Evolutionary conservation across 192 early-diverging fungal species (phyloP), one percentile per base, ranked within the genome.

Genomic region (Lobosporangium transversale): DNA sequence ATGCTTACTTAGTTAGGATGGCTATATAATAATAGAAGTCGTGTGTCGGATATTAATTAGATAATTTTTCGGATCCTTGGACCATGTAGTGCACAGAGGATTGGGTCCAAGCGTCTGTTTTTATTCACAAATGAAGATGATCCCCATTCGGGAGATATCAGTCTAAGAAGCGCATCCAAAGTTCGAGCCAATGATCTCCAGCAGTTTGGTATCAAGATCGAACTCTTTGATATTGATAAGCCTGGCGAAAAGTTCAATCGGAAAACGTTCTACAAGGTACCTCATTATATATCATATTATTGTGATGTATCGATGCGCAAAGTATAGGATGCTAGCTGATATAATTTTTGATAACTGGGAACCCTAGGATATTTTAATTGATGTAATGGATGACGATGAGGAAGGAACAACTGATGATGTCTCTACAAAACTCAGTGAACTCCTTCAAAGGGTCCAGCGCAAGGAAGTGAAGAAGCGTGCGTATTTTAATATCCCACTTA

Each of bases 91-190:
- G 65, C 87, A 0, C 64, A 84, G 68, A 84, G 79, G 7, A 53
- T 85, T 24, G 84, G 81, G 35, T 78, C 78, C 9, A 89, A 89
- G 66, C 86, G 90, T 20, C 53, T 94, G 49, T 94, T 93, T 53
- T 51, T 94, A 5, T 85, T 94, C 40, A 94, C 93, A 43, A 83
- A 89, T 57, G 79, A 88, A 56, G 89, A 91, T 57, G 78, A 87
- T 49, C 93, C 93, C 3, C 85, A 91, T 64, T 35, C 53, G 0
- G 70, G 56, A 24, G 83, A 89, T 42, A 29, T 78, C 30, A 65
- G 78, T 23, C 53, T 87, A 27, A 64, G 82, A 44, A 79, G 80
- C 45, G 83, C 88, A 14, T 84, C 88, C 9, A 85, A 83, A 2
- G 83, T 80, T 21, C 79, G 88, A 20, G 86, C 87, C 26, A 89